A percentile compares a stretch with the other conserved stretches of the same genome.
Conservation (phyloP, 2,329 filamentous ascomycete species). For the Thielaviopsis punctulata region DNA sequence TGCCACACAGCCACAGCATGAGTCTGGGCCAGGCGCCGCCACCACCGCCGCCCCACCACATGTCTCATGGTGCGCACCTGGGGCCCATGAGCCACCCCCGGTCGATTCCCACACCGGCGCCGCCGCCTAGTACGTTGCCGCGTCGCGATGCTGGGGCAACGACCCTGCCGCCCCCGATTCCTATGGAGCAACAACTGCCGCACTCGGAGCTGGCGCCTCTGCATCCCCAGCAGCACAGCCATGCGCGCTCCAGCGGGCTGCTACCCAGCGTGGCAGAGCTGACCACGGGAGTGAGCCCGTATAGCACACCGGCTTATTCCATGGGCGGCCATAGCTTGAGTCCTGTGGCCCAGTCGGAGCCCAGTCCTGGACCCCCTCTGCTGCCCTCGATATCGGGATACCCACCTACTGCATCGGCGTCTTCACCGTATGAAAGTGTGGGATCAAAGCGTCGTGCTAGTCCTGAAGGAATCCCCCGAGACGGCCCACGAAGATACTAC, state of each 20-base stretch:
- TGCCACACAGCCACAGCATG: conserved; percentile 21
- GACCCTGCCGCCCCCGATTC: conserved; percentile 16
- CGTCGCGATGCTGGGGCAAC: conserved; percentile 1
- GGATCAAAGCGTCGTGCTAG: conserved; percentile 37
- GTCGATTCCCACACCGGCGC: conserved; percentile 7
- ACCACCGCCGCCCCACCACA: conserved; percentile 16
- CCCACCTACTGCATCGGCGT: conserved; percentile 10
- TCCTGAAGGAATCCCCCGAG: conserved; percentile 26
- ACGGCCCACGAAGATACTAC: conserved; percentile 20
- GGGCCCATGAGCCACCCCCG: conserved; percentile 36
- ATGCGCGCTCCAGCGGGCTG: conserved; percentile 22
- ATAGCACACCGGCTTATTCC: conserved; percentile 39
- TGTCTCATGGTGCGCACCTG: conserved; percentile 20
- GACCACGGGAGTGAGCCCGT: conserved; percentile 45
- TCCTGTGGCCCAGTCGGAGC: conserved; percentile 22
- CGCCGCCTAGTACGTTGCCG: conserved; percentile 19
- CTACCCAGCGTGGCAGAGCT: conserved; percentile 46
- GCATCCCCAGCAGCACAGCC: conserved; percentile 17
- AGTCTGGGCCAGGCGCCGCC: conserved; percentile 10
- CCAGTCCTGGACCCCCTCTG: conserved; percentile 25
- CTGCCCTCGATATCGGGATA: conserved; percentile 21
- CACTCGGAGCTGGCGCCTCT: conserved; percentile 9
- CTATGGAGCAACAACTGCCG: conserved; percentile 14
- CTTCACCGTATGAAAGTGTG: conserved; percentile 20
- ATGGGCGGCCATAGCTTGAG: conserved; percentile 18